phyloP scores from a whole-genome alignment of 208 protist genomes.

The Trypanosoma mega region DNA sequence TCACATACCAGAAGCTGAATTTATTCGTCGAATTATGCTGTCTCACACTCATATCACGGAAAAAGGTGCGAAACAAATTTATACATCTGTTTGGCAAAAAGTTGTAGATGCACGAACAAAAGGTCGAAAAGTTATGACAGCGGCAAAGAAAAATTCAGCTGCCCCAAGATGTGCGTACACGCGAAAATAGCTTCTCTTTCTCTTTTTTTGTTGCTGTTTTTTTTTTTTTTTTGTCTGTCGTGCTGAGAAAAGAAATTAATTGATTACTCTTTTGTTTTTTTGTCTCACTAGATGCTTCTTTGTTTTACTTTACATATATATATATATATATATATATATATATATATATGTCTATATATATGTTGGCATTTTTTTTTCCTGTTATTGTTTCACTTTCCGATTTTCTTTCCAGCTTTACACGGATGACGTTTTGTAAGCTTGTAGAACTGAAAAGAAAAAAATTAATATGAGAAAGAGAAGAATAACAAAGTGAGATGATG shows the following conservation, averaged over 20 bases:
- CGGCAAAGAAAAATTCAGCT: constrained; percentile 55
- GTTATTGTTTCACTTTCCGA: constrained; percentile 5
- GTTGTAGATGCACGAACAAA: constrained; percentile 88
- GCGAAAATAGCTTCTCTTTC: constrained; percentile 31
- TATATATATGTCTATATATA: constrained; percentile 2
- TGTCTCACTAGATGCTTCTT: constrained; percentile 4
- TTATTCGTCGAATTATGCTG: constrained; percentile 72
- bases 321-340: constrained; percentile 3
- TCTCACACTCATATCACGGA: constrained; percentile 70
- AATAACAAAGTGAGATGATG: no score
- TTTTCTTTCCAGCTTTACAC: no score
- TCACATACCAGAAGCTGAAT: constrained; percentile 87
- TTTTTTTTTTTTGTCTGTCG: constrained; percentile 4
- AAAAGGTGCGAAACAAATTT: constrained; percentile 88
- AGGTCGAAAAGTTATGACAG: constrained; percentile 83
- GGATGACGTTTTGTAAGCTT: neutral
- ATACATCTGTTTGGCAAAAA: constrained; percentile 83
- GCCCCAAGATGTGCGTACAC: constrained; percentile 57
- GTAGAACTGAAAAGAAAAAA: neutral
- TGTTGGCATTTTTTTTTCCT: constrained; percentile 18
- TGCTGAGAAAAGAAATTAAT: constrained; percentile 2
- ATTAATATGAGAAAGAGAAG: neutral
- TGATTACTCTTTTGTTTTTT: constrained; percentile 15
- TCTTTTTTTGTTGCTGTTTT: constrained; percentile 19
- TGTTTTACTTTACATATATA: constrained; percentile 4